phyloP scores from a whole-genome alignment of 31 red algal genomes.

The Asparagopsis taxiformis region DNA sequence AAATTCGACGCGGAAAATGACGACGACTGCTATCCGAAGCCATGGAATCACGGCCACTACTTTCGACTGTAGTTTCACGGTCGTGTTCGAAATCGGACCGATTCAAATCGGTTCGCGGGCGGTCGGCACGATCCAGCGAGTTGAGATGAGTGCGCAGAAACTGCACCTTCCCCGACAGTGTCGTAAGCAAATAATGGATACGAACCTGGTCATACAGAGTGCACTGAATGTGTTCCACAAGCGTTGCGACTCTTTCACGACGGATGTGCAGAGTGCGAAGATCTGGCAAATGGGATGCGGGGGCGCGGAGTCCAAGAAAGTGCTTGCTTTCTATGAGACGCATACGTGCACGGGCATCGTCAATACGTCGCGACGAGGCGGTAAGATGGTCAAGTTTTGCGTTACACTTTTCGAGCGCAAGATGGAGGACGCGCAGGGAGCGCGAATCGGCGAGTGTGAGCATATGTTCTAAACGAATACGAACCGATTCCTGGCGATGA shows the following conservation, averaged over 20 bases:
- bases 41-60: too few species aligned
- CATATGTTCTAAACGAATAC: conserved; percentile 54
- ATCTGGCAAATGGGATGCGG: background rate
- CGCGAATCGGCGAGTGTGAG: conserved; percentile 14
- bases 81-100: too few species aligned
- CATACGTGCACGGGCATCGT: conserved; percentile 41
- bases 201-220: conserved; percentile 51
- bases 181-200: conserved; percentile 49
- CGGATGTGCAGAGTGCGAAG: conserved; percentile 41
- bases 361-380: background rate
- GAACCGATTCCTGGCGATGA: conserved; percentile 44
- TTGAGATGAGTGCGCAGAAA: conserved; percentile 14
- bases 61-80: too few species aligned
- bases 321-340: conserved; percentile 47
- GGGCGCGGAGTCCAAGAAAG: conserved; percentile 19
- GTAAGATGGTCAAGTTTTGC: conserved; percentile 22
- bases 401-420: conserved; percentile 39
- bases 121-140: conserved; percentile 24
- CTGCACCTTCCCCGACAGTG: conserved; percentile 9
- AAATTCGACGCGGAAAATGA: too few species aligned
- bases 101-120: too few species aligned
- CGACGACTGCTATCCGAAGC: too few species aligned
- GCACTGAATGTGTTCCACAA: conserved; percentile 36
- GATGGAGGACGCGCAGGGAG: conserved; percentile 23
- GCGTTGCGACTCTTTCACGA: conserved; percentile 22